These are phyloP conservation scores for Sporothrix globosa DNA, from an alignment of 2,329 filamentous ascomycete species.

Conservation along the genomic window DNA sequence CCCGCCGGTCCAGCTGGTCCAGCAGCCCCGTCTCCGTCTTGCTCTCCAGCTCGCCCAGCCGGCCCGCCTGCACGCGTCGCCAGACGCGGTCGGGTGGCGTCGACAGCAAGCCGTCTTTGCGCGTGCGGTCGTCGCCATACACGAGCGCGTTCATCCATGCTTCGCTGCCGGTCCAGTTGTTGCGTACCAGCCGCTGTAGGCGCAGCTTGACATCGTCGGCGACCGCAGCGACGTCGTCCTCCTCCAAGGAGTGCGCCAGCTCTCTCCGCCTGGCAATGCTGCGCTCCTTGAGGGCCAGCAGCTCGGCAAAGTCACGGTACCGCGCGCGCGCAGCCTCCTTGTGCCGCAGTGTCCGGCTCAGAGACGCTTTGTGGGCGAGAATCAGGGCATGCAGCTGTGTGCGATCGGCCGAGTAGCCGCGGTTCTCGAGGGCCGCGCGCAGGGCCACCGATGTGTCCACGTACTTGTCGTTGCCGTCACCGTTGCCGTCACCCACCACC, in stretches of 20 bases:
- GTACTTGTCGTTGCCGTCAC: too few relatives aligned
- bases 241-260: slow-evolving; percentile 45
- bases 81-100: slow-evolving; percentile 72
- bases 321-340: slow-evolving; percentile 63
- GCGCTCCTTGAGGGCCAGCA: slow-evolving; percentile 66
- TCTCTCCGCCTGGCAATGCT: slow-evolving; percentile 60
- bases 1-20: slow-evolving; percentile 70
- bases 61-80: slow-evolving; percentile 65
- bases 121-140: slow-evolving; percentile 59
- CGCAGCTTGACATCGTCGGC: slow-evolving; percentile 51
- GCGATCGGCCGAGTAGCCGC: slow-evolving; percentile 59
- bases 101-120: slow-evolving; percentile 65
- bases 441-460: slow-evolving; percentile 43
- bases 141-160: slow-evolving; percentile 74
- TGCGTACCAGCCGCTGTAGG: slow-evolving; percentile 64
- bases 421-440: slow-evolving; percentile 61
- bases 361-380: slow-evolving; percentile 70
- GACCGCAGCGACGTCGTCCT: slow-evolving; percentile 18
- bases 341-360: slow-evolving; percentile 61
- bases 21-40: slow-evolving; percentile 57
- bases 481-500: slow-evolving; percentile 46
- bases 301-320: slow-evolving; percentile 65
- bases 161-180: slow-evolving; percentile 78
- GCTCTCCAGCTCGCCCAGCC: slow-evolving; percentile 60
- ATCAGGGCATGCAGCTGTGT: slow-evolving; percentile 66